Evolutionary conservation across 2,329 filamentous ascomycete species (phyloP), one percentile per base, ranked within the genome.

Genomic region (Botryotinia convoluta): DNA sequence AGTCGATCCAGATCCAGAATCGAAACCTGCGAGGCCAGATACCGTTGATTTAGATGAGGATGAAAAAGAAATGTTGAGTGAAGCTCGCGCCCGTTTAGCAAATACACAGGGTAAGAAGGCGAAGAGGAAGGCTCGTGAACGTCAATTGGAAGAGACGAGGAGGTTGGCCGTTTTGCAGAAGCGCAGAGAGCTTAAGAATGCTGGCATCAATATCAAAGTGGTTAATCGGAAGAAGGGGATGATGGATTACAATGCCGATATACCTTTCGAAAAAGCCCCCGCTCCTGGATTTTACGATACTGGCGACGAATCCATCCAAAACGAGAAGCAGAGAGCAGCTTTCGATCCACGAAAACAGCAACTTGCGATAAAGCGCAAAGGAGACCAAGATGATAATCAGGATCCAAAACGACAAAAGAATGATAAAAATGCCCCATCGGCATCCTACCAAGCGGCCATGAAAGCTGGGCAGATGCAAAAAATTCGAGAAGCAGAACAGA

Each of bases 211-310:
- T 82, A 94, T 98, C 85, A 99, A 98, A 84, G 91, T 98, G 73
- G 90, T 91, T 4, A 96, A 92, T 22, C 90, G 92, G 74, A 98
- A 98, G 85, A 91, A 94, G 85, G 96, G 96, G 0, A 92, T 98
- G 85, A 99, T 99, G 94, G 96, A 99, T 83, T 99, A 99, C 86
- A 99, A 99, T 83, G 96, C 96, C 79, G 96, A 99, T 79, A 97
- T 99, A 77, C 96, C 96, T 0, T 98, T 99, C 77, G 96, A 99
- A 82, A 98, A 96, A 83, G 93, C 93, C 76, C 91, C 96, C 0
- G 92, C 92, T 0, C 85, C 91, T 35, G 96, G 96, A 20, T 99
- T 99, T 82, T 97, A 95, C 84, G 95, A 99, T 81, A 99, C 96
- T 0, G 86, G 86, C 5, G 94, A 98, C 22, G 96, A 99, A 81